These are phyloP conservation scores for Naganishia albida DNA, from an alignment of 1,284 basidiomycete species.

Conservation along the genomic window DNA sequence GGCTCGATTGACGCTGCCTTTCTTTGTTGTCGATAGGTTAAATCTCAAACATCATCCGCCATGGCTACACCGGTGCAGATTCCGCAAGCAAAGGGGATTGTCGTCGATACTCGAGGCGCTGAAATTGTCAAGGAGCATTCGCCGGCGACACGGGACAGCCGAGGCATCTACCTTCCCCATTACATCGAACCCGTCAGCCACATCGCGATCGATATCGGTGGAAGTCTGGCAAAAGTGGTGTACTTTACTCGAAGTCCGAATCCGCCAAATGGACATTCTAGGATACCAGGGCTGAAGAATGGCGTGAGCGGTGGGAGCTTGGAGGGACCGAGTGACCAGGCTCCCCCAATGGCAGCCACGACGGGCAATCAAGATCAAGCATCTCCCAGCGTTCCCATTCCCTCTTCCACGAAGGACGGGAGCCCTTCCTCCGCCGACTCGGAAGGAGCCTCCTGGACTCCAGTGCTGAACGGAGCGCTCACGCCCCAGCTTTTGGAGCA, in stretches of 20 bases:
- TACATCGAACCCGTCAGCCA: conserved; percentile 96
- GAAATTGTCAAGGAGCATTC: conserved; percentile 87
- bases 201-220: conserved; percentile 93
- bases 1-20: not conserved
- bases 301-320: not conserved
- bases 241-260: conserved; percentile 89
- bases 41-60: not conserved
- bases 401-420: not conserved
- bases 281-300: conserved; percentile 13
- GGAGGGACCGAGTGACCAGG: not conserved
- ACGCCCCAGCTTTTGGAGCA: conserved; percentile 76
- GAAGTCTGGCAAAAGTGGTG: conserved; percentile 95
- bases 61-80: conserved; percentile 43
- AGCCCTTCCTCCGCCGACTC: conserved; percentile 26
- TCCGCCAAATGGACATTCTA: conserved; percentile 30
- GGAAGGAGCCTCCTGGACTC: conserved; percentile 45
- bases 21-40: not conserved
- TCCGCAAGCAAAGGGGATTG: conserved; percentile 51
- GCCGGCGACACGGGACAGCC: conserved; percentile 89
- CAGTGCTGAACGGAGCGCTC: conserved; percentile 67
- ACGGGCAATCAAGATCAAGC: not conserved
- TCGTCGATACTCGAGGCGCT: conserved; percentile 62
- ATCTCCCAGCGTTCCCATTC: not conserved
- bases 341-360: not conserved
- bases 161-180: conserved; percentile 93